phyloP scores from a whole-genome alignment of 2,329 filamentous ascomycete species.

The Colletotrichum karsti region DNA sequence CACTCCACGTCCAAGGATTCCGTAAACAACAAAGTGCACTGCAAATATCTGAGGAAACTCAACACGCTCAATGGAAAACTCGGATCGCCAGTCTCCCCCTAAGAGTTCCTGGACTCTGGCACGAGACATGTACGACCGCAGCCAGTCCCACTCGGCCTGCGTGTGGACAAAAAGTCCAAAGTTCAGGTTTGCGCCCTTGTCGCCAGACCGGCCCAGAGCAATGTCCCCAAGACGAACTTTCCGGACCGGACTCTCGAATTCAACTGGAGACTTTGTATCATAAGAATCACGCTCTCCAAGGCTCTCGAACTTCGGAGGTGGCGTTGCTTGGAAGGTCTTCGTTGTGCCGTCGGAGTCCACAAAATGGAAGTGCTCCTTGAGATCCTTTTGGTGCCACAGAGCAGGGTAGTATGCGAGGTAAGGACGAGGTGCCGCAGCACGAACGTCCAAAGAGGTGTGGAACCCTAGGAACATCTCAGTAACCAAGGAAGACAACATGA shows the following conservation, averaged over 20 bases:
- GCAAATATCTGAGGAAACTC: background rate
- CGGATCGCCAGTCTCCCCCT: background rate
- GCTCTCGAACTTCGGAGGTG: background rate
- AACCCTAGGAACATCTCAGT: background rate
- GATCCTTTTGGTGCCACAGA: background rate
- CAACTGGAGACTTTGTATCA: background rate
- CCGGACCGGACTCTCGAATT: background rate
- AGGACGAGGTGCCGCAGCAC: background rate
- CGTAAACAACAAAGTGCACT: background rate
- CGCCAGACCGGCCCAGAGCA: background rate
- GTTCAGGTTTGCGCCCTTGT: slow-evolving; percentile 7
- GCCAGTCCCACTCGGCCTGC: slow-evolving; percentile 4
- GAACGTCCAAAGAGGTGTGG: background rate
- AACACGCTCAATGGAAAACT: background rate
- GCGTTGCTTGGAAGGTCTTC: background rate
- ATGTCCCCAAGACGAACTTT: background rate
- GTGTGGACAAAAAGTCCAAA: slow-evolving; percentile 1
- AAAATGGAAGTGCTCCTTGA: background rate
- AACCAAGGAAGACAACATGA: background rate
- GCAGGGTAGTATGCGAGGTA: background rate
- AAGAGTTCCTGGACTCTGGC: background rate
- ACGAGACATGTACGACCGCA: background rate
- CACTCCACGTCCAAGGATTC: background rate
- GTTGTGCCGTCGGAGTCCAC: background rate
- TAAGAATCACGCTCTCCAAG: background rate